Evolutionary conservation across 805 yeast genomes (phyloP).

Genomic region (Zygoascus flipseniorum): DNA sequence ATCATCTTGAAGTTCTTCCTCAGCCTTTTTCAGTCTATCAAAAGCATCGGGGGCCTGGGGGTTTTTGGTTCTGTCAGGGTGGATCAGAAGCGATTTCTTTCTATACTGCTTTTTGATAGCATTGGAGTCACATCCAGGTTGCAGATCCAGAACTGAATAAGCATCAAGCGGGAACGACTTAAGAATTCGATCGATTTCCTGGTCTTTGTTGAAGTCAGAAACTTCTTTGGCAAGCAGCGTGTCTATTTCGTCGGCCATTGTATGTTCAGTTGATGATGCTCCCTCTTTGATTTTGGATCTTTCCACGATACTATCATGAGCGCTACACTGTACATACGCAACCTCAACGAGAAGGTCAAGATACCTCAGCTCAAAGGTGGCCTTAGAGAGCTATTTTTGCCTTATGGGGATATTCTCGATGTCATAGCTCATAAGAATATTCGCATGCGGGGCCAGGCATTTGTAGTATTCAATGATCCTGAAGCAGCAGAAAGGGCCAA

Average conservation of each 20-base stretch:
- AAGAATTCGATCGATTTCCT: constrained; percentile 50
- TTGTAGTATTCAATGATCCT: constrained; percentile 44
- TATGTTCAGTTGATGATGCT: neutral
- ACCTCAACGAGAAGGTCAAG: constrained; percentile 62
- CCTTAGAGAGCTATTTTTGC: constrained; percentile 35
- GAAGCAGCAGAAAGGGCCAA: constrained; percentile 41
- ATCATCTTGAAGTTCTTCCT: constrained; percentile 33
- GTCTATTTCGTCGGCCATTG: constrained; percentile 20
- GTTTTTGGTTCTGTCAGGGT: constrained; percentile 57
- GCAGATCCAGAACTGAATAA: constrained; percentile 43
- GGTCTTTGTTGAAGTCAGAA: constrained; percentile 31
- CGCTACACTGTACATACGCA: constrained; percentile 48
- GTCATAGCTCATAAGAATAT: constrained; percentile 52
- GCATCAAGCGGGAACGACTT: constrained; percentile 41
- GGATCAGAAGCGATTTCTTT: constrained; percentile 53
- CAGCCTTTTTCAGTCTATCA: constrained; percentile 52
- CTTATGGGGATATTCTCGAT: constrained; percentile 41
- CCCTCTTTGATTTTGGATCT: neutral
- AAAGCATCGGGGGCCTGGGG: constrained; percentile 57
- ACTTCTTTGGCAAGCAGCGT: constrained; percentile 25
- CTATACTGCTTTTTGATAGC: constrained; percentile 44
- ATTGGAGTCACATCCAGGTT: constrained; percentile 33
- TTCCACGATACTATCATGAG: neutral
- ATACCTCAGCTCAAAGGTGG: constrained; percentile 39
- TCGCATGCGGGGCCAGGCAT: constrained; percentile 77